Base-by-base conservation (phyloP, 257 asterid species). In the Capsicum rhomboideum region DNA sequence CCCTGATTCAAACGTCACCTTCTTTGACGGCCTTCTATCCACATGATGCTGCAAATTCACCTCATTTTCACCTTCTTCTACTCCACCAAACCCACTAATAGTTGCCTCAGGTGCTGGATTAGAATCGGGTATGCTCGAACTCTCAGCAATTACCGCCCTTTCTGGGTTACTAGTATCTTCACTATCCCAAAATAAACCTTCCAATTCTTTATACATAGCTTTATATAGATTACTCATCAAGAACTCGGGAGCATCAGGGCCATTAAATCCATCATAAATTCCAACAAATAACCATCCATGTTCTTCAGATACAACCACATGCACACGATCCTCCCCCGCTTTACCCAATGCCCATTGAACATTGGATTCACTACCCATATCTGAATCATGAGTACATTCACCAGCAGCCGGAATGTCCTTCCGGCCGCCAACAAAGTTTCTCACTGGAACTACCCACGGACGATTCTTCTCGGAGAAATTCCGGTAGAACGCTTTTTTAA, bases 251-350 rank as follows among this genome's bases (percentile, higher is more conserved):
- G 98, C 99, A 88, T 96, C 99, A 23, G 99, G 98, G 64, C 99
- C 99, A 66, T 96, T 96, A 85, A 96, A 96, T 42, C 99, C 99
- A 84, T 96, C 99, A 83, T 96, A 96, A 85, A 96, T 96, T 75
- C 99, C 99, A 67, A 96, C 98, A 85, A 96, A 96, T 71, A 96
- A 87, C 98, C 98, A 96, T n/a, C 98, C 98, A 66, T 90, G 91
- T 86, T 96, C 99, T 88, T 96, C 98, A 6, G 99, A 96, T 37
- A 96, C 96, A 68, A 94, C 97, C 91, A 96, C 99, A 40, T 96
- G 99, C 53, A 96, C 99, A 84, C 98, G 94, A 86, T 96, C 99
- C 92, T 96, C 99, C 6, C 99, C 99, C 1, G 99, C 99, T 87
- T 96, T 96, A 83, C 97, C 97, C 54, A 93, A 80, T 8, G 99